Evolutionary conservation across 2,329 filamentous ascomycete genomes (phyloP).

Genomic region (Fusarium longipes): DNA sequence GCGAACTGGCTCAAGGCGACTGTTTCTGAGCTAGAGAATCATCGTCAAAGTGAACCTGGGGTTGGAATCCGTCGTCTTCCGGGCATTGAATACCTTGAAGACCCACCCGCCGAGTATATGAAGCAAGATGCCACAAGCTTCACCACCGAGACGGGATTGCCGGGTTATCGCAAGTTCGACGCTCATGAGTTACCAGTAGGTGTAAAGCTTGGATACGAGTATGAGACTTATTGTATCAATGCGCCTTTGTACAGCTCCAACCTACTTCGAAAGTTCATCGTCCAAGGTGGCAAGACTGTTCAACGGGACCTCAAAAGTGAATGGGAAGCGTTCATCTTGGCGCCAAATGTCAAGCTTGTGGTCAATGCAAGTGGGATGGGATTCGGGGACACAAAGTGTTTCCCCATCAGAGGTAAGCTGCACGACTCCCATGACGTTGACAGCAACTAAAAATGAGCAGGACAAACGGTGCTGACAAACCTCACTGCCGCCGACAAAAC

Average conservation of each 20-base stretch:
- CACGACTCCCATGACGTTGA: accelerated
- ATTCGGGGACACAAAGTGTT: constrained; percentile 49
- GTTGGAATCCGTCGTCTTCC: constrained; percentile 61
- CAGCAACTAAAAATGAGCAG: constrained; percentile 26
- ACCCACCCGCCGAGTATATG: constrained; percentile 54
- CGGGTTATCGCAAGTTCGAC: constrained; percentile 46
- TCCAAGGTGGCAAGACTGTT: constrained; percentile 48
- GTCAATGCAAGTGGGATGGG: constrained; percentile 52
- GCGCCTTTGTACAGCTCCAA: constrained; percentile 63
- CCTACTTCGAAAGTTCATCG: constrained; percentile 49
- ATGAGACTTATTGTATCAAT: constrained; percentile 66
- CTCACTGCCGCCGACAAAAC: constrained; percentile 50
- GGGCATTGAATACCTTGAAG: constrained; percentile 65
- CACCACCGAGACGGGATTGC: constrained; percentile 45
- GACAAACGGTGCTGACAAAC: constrained; percentile 54
- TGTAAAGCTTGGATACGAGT: constrained; percentile 61
- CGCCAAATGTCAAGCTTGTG: constrained; percentile 40
- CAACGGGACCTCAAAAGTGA: constrained; percentile 46
- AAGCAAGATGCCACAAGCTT: constrained; percentile 47
- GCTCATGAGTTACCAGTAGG: constrained; percentile 55
- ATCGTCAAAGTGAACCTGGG: constrained; percentile 42
- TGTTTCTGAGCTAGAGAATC: constrained; percentile 41
- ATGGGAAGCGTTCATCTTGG: constrained; percentile 48
- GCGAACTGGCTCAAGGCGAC: constrained; percentile 49
- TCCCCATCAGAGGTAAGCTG: constrained; percentile 49